Conservation (phyloP, 805 yeast genomes). For the Ascoidea rubescens region DNA sequence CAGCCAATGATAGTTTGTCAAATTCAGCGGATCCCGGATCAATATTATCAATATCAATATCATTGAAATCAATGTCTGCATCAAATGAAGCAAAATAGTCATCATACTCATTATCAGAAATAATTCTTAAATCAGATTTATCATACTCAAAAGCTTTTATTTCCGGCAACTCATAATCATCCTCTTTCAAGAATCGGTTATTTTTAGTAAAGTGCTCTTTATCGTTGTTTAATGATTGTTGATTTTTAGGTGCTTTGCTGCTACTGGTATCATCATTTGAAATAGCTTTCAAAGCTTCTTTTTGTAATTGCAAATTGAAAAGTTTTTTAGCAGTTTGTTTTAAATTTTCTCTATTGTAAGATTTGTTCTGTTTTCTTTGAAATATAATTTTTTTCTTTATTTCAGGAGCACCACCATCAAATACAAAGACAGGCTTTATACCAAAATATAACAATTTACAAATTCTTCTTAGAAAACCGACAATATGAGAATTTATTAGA, state of each 20-base stretch:
- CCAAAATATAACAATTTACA: slow-evolving; percentile 85
- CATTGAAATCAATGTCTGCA: slow-evolving; percentile 48
- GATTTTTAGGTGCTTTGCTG: slow-evolving; percentile 3
- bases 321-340: slow-evolving; percentile 66
- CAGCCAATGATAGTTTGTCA: slow-evolving; percentile 58
- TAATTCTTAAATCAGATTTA: slow-evolving; percentile 54
- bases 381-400: slow-evolving; percentile 69
- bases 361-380: slow-evolving; percentile 57
- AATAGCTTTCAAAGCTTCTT: slow-evolving; percentile 24
- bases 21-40: slow-evolving; percentile 81
- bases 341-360: slow-evolving; percentile 60
- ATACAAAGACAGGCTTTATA: slow-evolving; percentile 77
- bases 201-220: slow-evolving; percentile 4
- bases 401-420: slow-evolving; percentile 90
- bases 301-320: slow-evolving; percentile 67
- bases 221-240: slow-evolving; percentile 1
- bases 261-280: slow-evolving; percentile 1
- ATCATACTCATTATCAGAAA: slow-evolving; percentile 59
- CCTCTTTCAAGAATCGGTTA: slow-evolving; percentile 35
- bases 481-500: slow-evolving; percentile 67
- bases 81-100: slow-evolving; percentile 34
- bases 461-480: slow-evolving; percentile 91
- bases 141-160: slow-evolving; percentile 40
- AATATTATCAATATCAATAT: slow-evolving; percentile 53
- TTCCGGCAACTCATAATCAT: slow-evolving; percentile 79